Evolutionary conservation across 148 eudicot species (phyloP).

Genomic region (Rhododendron molle): DNA sequence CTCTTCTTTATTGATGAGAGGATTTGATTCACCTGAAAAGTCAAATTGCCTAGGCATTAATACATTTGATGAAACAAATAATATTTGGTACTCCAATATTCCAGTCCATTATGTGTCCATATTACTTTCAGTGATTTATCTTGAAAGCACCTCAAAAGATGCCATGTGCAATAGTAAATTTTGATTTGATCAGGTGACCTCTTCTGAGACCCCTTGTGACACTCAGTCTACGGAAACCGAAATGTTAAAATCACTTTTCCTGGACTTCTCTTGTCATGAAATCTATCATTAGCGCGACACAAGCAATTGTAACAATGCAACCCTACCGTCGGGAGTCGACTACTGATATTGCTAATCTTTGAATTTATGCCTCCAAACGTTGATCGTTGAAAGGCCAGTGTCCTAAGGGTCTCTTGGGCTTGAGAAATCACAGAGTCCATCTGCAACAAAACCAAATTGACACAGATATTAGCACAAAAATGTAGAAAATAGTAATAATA

Average conservation of each 20-base stretch:
- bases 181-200: neutral
- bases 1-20: constrained; percentile 91
- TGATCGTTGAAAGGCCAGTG: constrained; percentile 49
- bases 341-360: constrained; percentile 53
- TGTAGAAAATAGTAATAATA: neutral
- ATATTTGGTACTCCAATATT: neutral
- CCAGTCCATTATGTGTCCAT: neutral
- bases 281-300: neutral
- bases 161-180: neutral
- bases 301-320: neutral
- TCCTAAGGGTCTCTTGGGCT: constrained; percentile 51
- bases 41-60: neutral
- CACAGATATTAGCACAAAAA: neutral
- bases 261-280: neutral
- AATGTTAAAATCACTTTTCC: constrained; percentile 1
- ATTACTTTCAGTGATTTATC: neutral
- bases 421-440: constrained; percentile 58
- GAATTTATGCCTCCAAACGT: constrained; percentile 60
- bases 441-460: constrained; percentile 22
- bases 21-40: constrained; percentile 78
- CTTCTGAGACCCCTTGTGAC: neutral
- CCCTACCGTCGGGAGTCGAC: constrained; percentile 60
- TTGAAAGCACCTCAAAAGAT: neutral
- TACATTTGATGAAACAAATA: neutral
- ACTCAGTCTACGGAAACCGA: neutral